Evolutionary conservation across 768 basidiomycete species (phyloP).

Genomic region (Xanthoconium purpureum): DNA sequence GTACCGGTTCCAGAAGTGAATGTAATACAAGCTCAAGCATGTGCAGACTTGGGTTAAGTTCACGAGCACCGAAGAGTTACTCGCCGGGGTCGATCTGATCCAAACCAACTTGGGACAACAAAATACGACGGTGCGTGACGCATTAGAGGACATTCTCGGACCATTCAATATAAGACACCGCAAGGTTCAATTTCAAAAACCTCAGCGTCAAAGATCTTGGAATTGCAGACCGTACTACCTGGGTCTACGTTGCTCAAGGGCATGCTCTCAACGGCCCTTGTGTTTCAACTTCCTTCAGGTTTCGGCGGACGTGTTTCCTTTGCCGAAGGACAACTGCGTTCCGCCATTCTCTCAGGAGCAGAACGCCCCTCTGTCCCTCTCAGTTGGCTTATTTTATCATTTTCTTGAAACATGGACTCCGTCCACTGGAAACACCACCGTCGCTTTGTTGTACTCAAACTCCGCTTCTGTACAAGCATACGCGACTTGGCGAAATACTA

Average conservation of each 20-base stretch:
- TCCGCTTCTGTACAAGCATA: slow-evolving; percentile 26
- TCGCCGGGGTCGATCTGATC: slow-evolving; percentile 44
- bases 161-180: slow-evolving; percentile 22
- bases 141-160: slow-evolving; percentile 39
- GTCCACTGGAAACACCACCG: slow-evolving; percentile 43
- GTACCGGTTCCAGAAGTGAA: not conserved
- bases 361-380: slow-evolving; percentile 5
- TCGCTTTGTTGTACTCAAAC: slow-evolving; percentile 43
- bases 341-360: not conserved
- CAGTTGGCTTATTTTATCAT: slow-evolving; percentile 26
- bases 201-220: slow-evolving; percentile 39
- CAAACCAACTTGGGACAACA: slow-evolving; percentile 5
- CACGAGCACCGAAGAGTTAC: slow-evolving; percentile 41
- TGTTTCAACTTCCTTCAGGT: slow-evolving; percentile 32
- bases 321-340: slow-evolving; percentile 4
- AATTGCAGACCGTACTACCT: slow-evolving; percentile 35
- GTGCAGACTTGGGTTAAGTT: slow-evolving; percentile 52
- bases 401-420: slow-evolving; percentile 45
- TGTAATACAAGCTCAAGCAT: slow-evolving; percentile 15
- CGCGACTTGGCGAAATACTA: slow-evolving; percentile 40
- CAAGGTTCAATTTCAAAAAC: slow-evolving; percentile 6
- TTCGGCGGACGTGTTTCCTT: slow-evolving; percentile 22
- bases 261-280: slow-evolving; percentile 43
- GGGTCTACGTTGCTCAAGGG: slow-evolving; percentile 42
- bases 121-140: slow-evolving; percentile 5